Percentiles rank a stretch among this genome's conserved stretches.
phyloP scores from a whole-genome alignment of 768 basidiomycete genomes.

The Leccinellum rugosiceps region DNA sequence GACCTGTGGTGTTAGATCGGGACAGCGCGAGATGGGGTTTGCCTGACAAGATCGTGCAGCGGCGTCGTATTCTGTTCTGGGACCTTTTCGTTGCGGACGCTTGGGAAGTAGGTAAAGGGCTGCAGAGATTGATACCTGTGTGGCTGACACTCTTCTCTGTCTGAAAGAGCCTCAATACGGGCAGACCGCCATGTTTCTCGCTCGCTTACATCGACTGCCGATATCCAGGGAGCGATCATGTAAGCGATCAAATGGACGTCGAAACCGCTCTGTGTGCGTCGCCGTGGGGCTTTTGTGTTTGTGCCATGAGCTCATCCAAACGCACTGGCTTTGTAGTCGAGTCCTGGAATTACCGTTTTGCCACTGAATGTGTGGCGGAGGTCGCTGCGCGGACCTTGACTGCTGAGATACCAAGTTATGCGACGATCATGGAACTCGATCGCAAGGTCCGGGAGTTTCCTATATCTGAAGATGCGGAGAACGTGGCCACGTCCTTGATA shows the following conservation, averaged over 20 bases:
- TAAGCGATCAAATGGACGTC: slow-evolving; percentile 14
- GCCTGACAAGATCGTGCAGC: slow-evolving; percentile 57
- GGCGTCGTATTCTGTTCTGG: slow-evolving; percentile 73
- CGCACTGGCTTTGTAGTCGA: slow-evolving; percentile 41
- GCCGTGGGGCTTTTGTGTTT: neutral
- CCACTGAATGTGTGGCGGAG: slow-evolving; percentile 61
- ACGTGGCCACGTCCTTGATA: slow-evolving; percentile 36
- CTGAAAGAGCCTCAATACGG: slow-evolving; percentile 60
- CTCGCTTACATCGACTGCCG: slow-evolving; percentile 66
- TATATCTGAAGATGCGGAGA: slow-evolving; percentile 45
- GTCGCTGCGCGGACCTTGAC: slow-evolving; percentile 60
- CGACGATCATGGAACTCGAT: slow-evolving; percentile 66
- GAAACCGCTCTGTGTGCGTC: slow-evolving; percentile 28
- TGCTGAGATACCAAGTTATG: slow-evolving; percentile 60
- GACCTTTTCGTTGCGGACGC: slow-evolving; percentile 70
- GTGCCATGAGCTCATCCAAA: neutral
- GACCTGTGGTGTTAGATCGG: slow-evolving; percentile 41
- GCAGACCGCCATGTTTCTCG: slow-evolving; percentile 67
- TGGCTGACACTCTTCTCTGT: slow-evolving; percentile 2
- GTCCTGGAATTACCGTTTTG: slow-evolving; percentile 62
- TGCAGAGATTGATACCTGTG: neutral
- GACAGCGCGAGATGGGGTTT: slow-evolving; percentile 65
- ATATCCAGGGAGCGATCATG: slow-evolving; percentile 41
- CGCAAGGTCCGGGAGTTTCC: slow-evolving; percentile 65
- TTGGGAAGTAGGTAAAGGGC: slow-evolving; percentile 51